Base-by-base conservation (phyloP, 768 basidiomycete genomes). In the Candolleomyces efflorescens region DNA sequence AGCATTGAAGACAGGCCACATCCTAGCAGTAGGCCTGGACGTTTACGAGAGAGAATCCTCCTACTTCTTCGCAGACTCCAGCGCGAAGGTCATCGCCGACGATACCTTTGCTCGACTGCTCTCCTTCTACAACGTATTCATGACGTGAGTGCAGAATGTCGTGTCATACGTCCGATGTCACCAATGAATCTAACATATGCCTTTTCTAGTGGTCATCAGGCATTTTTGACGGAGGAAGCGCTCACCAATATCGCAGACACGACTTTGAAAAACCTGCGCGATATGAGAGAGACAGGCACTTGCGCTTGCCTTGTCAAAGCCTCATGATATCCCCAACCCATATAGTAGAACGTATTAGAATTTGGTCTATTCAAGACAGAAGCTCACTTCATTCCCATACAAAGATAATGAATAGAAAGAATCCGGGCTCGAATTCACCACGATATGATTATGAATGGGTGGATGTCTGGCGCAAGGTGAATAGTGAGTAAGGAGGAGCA, bases 51-150 rank as follows among this genome's bases (percentile, higher is more conserved):
- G 67, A 45, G 75, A 77, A 65, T 69, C 76, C 1, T 61, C 65
- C 10, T 77, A 75, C 60, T 78, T 78, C 64, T 78, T 77, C 47
- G 70, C 73, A 9, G 77, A 77, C 55, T 77, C 74, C 1, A 77
- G 75, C 54, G 60, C 69, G 2, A 75, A 76, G 60, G 73, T 78
- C 54, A 78, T 78, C 52, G 65, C 74, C n/a, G 77, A 78, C 50
- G 77, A 78, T 55, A 69, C 67, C 17, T 77, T 78, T 57, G 74
- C 73, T 20, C 71, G 77, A n/a, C 65, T 78, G n/a, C 62, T 78
- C 15, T 72, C 75, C 0, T 78, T 78, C 62, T 76, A 77, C 63
- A 78, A 77, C 57, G 77, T 78, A 32, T 77, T 75, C 56, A 70
- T 78, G 72, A 78, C 71, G 76, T 74, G 55, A 55, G 65, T 60